Evolutionary conservation across 768 basidiomycete species (phyloP).

Genomic region (Kwoniella botswanensis): DNA sequence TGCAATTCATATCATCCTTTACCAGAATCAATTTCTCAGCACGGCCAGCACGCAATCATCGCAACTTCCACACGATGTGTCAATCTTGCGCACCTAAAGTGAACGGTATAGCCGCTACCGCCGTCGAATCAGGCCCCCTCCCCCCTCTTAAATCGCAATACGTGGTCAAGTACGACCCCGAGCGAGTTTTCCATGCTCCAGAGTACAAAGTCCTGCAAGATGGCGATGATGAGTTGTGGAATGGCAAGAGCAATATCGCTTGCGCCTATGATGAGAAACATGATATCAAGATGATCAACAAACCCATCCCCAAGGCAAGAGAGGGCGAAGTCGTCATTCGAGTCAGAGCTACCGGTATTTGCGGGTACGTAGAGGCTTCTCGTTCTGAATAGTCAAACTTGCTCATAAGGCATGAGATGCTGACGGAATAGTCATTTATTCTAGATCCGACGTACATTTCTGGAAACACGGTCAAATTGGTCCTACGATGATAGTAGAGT

Average conservation of each 20-base stretch:
- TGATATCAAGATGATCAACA: slow-evolving; percentile 57
- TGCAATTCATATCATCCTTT: too few relatives aligned
- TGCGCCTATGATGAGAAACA: slow-evolving; percentile 57
- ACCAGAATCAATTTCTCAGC: too few relatives aligned
- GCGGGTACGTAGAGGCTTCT: slow-evolving; percentile 50
- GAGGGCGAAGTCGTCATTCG: slow-evolving; percentile 54
- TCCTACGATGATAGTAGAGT: slow-evolving; percentile 57
- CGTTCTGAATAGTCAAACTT: too few relatives aligned
- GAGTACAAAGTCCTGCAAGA: slow-evolving; percentile 55
- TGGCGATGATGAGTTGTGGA: slow-evolving; percentile 34
- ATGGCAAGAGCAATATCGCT: slow-evolving; percentile 49
- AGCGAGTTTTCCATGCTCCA: slow-evolving; percentile 52
- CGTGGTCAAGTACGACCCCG: slow-evolving; percentile 55
- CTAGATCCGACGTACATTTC: slow-evolving; percentile 57
- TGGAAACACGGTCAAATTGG: slow-evolving; percentile 60
- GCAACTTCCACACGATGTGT: neutral
- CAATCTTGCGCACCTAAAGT: neutral
- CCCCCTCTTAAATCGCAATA: slow-evolving; percentile 31
- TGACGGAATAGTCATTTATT: neutral
- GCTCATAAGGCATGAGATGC: neutral
- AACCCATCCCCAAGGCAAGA: slow-evolving; percentile 53
- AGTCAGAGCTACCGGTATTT: slow-evolving; percentile 60
- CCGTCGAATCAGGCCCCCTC: slow-evolving; percentile 10
- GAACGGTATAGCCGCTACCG: slow-evolving; percentile 4
- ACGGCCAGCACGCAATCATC: neutral